Evolutionary conservation across 805 yeast genomes (phyloP).

Genomic region (Wickerhamiella australiensis): DNA sequence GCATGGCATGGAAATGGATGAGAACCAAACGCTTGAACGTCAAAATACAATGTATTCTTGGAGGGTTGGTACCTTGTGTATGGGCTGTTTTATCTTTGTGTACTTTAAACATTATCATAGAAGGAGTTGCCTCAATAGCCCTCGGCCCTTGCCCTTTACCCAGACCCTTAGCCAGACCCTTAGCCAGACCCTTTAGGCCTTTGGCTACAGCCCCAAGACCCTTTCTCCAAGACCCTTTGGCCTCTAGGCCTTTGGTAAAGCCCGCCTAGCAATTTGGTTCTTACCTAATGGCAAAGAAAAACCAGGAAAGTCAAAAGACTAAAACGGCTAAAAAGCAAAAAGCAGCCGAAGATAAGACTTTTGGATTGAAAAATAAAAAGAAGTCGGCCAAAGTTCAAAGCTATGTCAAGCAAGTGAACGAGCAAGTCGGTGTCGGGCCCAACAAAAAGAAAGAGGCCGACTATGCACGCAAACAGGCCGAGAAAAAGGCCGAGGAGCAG

Average conservation of each 20-base stretch:
- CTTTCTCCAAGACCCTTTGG: too few relatives aligned
- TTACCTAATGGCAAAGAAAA: constrained; percentile 45
- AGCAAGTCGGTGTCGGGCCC: constrained; percentile 43
- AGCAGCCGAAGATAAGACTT: constrained; percentile 72
- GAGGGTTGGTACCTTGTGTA: too few relatives aligned
- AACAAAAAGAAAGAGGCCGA: constrained; percentile 68
- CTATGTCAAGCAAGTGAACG: constrained; percentile 54
- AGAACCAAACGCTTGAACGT: too few relatives aligned
- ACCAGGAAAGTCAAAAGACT: constrained; percentile 42
- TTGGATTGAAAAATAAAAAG: constrained; percentile 91
- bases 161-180: too few relatives aligned
- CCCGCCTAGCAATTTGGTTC: neutral
- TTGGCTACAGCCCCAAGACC: too few relatives aligned
- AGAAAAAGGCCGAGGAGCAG: constrained; percentile 80
- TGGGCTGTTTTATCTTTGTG: too few relatives aligned
- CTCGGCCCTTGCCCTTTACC: too few relatives aligned
- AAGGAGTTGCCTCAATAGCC: too few relatives aligned
- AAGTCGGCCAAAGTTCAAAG: constrained; percentile 83
- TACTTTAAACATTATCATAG: too few relatives aligned
- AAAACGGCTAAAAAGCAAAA: constrained; percentile 44
- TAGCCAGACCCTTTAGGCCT: too few relatives aligned
- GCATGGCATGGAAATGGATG: too few relatives aligned
- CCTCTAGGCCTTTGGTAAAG: neutral
- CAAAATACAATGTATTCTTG: too few relatives aligned
- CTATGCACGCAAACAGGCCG: constrained; percentile 51